These are phyloP conservation scores for Neurospora sp. DNA, from an alignment of 495 filamentous ascomycete species.

Conservation along the genomic window DNA sequence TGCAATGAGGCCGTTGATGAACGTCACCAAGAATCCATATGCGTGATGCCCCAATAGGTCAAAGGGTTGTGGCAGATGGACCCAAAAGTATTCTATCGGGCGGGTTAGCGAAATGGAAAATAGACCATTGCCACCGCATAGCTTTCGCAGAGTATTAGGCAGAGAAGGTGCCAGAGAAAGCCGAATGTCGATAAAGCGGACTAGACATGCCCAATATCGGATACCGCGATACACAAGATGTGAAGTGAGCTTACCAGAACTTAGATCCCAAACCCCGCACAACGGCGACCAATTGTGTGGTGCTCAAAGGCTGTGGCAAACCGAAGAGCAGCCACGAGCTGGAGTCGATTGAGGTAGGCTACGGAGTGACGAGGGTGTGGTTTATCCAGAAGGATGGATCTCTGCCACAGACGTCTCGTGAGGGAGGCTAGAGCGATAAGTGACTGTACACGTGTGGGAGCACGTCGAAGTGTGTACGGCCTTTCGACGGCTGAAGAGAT, in stretches of 20 bases:
- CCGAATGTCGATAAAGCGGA: background rate
- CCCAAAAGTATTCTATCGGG: background rate
- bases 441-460: background rate
- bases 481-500: background rate
- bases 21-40: background rate
- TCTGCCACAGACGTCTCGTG: background rate
- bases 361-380: background rate
- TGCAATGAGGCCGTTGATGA: background rate
- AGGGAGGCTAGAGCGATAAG: background rate
- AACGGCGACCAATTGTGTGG: background rate
- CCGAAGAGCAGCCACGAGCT: background rate
- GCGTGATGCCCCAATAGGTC: background rate
- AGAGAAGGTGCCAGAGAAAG: background rate
- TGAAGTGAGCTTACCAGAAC: background rate
- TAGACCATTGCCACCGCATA: background rate
- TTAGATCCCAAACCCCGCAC: background rate
- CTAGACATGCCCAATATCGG: background rate
- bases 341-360: background rate
- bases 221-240: background rate
- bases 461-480: background rate
- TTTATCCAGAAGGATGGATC: background rate
- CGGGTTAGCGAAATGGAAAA: background rate
- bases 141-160: background rate
- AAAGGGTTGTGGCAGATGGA: background rate
- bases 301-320: background rate